phyloP scores from a whole-genome alignment of 305 asterid genomes.

The Ilex paraguariensis region DNA sequence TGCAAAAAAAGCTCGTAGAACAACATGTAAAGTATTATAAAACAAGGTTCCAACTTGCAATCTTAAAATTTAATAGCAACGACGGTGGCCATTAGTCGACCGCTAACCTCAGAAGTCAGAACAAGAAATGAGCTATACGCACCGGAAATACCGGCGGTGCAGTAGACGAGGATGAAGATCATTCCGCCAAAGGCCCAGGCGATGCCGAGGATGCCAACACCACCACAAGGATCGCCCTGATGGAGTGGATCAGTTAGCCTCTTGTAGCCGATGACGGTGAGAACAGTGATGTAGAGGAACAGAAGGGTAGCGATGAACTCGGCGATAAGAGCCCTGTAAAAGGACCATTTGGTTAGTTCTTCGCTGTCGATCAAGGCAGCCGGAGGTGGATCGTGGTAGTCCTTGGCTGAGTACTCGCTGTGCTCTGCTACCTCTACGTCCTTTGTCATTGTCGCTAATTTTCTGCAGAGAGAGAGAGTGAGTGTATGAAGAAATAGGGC shows the following conservation, averaged over 20 bases:
- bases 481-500: too few relatives aligned
- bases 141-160: neutral
- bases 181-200: slow-evolving; percentile 12
- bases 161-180: slow-evolving; percentile 4
- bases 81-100: too few relatives aligned
- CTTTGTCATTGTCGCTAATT: slow-evolving; percentile 4
- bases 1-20: too few relatives aligned
- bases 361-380: slow-evolving; percentile 16
- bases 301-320: slow-evolving; percentile 21
- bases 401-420: slow-evolving; percentile 9
- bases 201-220: slow-evolving; percentile 11
- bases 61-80: too few relatives aligned
- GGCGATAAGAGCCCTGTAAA: slow-evolving; percentile 21
- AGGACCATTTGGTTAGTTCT: slow-evolving; percentile 20
- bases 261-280: slow-evolving; percentile 24
- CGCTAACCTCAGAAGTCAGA: too few relatives aligned
- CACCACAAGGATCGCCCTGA: slow-evolving; percentile 1
- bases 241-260: slow-evolving; percentile 9
- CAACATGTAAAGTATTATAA: too few relatives aligned
- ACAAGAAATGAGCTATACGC: too few relatives aligned
- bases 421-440: slow-evolving; percentile 9
- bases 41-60: too few relatives aligned
- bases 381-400: slow-evolving; percentile 23
- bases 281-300: slow-evolving; percentile 18
- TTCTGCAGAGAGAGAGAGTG: too few relatives aligned